Base-by-base conservation (phyloP, 257 asterid genomes). In the Salvia splendens region DNA sequence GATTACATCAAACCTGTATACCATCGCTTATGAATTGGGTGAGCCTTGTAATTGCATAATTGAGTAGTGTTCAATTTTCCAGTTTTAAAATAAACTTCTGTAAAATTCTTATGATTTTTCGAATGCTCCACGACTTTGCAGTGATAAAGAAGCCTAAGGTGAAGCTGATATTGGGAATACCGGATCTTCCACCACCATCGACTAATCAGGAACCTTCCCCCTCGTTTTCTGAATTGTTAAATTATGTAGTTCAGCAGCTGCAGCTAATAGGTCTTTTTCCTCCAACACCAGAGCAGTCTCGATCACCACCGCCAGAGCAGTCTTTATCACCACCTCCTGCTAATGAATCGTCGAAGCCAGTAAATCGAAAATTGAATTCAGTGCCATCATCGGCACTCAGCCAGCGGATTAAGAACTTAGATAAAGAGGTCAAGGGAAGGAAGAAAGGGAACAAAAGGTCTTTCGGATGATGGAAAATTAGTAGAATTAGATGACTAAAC, bases 1-100 rank as follows among this genome's bases (percentile, higher is more conserved):
- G 98, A 84, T 93, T 58, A 87, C 97, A 59, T 82, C 96, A 76
- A 90, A 93, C 79, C 60, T 93, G 68, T 93, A 83, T 75, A 88
- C 97, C 5, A 90, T 93, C 47, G 32, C 82, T 14, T 90, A 87
- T 61, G 97, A 95, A 60, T 55, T 83, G 67, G 93, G 98, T 89
- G 59, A 78, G 91, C 81, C 49, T 40, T 14, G 46, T 32, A 33
- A 64, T 30, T 32, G 4, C 50, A 6, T 16, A 14, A 20, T 46
- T 1, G 8, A 28, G 0, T 49, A 14, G 2, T 24, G 45, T 68
- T 60, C 47, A 0, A 38, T 38, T 46, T 40, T 11, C 10, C 59
- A 52, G 38, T 24, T 33, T 33, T 55, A n/a, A 63, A 15, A 24
- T 54, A 65, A 24, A 24, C 3, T 50, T 43, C 24, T 52, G 62